Evolutionary conservation across 177 flowering plant species (phyloP), one percentile per base, ranked within the genome.

Genomic region (Vitis hybrid): DNA sequence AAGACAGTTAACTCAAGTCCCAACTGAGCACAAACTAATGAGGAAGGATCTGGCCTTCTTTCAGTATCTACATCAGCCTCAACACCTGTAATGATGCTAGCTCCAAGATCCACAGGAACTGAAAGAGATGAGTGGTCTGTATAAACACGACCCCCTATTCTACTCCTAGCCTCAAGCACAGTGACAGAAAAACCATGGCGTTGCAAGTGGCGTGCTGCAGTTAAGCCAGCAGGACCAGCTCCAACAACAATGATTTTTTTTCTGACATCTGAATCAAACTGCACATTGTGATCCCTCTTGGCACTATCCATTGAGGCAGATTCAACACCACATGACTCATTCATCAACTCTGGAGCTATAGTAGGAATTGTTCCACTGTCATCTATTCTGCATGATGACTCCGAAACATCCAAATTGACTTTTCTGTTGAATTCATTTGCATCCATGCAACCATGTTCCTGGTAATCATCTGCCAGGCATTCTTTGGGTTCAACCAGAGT

Each of bases 21-120:
- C 71, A 96, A 80, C 78, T 96, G 99, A 69, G 92, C 82, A 84
- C 99, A 96, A 64, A 96, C 70, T 85, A 96, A 80, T 14, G 98
- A 85, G 62, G 99, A 96, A 71, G 99, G 99, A 77, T 96, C 99
- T 54, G 99, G 94, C 74, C 98, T 87, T 79, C 99, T 84, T 79
- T 90, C 97, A 67, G 97, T 84, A 41, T 87, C 90, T 81, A 91
- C 89, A 82, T 96, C 99, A 71, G 99, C 98, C 84, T 96, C 99
- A 67, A 96, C 95, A 58, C 99, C 99, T 9, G 99, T 96, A 64
- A 96, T 93, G 69, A 96, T 96, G 84, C 99, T 96, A 66, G 99
- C 99, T 67, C 99, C 99, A 78, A 96, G 91, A 83, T 96, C 99
- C 56, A 96, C 99, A 58, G 99, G 99, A 72, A 93, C 98, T 17